Percentiles rank a stretch among this genome's conserved stretches.
Conservation (phyloP, 192 early-diverging fungal species). For the Coemansia sp. region DNA sequence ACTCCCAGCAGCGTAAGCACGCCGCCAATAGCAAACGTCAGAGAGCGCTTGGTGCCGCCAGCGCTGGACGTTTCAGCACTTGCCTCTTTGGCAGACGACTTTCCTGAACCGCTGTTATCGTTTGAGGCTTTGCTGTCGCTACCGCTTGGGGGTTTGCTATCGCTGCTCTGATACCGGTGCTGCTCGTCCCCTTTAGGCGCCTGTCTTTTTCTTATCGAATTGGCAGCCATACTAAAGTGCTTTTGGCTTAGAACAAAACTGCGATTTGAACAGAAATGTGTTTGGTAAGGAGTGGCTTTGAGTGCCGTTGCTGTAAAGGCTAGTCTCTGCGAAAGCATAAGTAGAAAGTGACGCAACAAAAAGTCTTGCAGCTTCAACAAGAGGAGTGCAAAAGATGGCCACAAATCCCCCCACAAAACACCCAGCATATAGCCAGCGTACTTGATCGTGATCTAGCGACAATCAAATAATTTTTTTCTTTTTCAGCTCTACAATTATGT, state of each 20-base stretch:
- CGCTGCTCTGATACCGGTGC: no score
- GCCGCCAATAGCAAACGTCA: conserved; percentile 46
- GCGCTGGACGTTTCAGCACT: conserved; percentile 1
- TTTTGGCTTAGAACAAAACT: background rate
- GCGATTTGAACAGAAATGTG: background rate
- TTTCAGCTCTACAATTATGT: conserved; percentile 11
- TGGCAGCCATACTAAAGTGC: conserved; percentile 1
- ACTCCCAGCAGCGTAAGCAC: conserved; percentile 39
- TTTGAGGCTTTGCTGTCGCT: background rate
- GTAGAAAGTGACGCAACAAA: background rate
- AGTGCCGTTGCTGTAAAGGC: background rate
- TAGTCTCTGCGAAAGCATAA: conserved; percentile 1
- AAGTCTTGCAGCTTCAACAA: no score
- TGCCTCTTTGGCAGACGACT: background rate
- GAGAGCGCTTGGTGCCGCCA: conserved; percentile 24
- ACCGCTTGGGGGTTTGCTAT: conserved; percentile 1
- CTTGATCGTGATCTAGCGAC: no score
- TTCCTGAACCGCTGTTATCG: background rate
- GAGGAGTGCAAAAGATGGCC: no score
- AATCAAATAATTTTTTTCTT: background rate
- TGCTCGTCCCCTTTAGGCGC: background rate
- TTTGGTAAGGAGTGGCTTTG: background rate
- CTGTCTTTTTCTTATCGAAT: conserved; percentile 4
- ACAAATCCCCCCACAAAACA: no score
- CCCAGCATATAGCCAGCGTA: no score